phyloP scores from a whole-genome alignment of 257 asterid species.

The Rubia yunnanensis region DNA sequence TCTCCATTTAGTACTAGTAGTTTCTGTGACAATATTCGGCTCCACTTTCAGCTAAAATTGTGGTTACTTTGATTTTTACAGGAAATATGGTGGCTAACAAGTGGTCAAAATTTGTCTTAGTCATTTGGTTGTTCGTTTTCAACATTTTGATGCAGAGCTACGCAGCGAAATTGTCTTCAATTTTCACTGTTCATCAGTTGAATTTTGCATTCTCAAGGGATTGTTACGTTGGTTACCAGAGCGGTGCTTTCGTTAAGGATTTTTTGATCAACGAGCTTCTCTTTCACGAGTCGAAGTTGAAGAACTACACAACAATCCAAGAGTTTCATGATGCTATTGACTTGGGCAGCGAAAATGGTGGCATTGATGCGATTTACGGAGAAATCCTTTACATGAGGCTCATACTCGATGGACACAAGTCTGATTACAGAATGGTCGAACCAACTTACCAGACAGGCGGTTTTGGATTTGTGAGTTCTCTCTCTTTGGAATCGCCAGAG shows the following conservation, averaged over 20 bases:
- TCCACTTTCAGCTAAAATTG: neutral
- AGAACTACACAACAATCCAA: constrained; percentile 20
- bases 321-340: constrained; percentile 28
- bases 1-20: too few species aligned
- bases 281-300: constrained; percentile 27
- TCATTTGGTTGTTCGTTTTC: constrained; percentile 47
- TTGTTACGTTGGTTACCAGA: constrained; percentile 32
- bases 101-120: constrained; percentile 40
- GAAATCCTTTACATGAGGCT: constrained; percentile 56
- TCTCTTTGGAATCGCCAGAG: neutral
- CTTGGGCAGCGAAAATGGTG: constrained; percentile 37
- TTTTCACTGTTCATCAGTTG: constrained; percentile 48
- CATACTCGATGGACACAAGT: constrained; percentile 25
- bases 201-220: constrained; percentile 28
- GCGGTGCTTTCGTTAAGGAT: constrained; percentile 36
- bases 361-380: constrained; percentile 47
- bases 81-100: constrained; percentile 46
- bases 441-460: constrained; percentile 45
- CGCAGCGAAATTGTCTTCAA: constrained; percentile 46
- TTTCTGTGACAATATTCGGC: neutral
- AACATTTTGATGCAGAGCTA: constrained; percentile 55
- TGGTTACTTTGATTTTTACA: constrained; percentile 10
- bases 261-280: constrained; percentile 22
- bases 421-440: constrained; percentile 39
- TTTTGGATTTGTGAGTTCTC: constrained; percentile 45